Evolutionary conservation across 108 stramenopile species (phyloP).

Genomic region (Nitzschia sp.): DNA sequence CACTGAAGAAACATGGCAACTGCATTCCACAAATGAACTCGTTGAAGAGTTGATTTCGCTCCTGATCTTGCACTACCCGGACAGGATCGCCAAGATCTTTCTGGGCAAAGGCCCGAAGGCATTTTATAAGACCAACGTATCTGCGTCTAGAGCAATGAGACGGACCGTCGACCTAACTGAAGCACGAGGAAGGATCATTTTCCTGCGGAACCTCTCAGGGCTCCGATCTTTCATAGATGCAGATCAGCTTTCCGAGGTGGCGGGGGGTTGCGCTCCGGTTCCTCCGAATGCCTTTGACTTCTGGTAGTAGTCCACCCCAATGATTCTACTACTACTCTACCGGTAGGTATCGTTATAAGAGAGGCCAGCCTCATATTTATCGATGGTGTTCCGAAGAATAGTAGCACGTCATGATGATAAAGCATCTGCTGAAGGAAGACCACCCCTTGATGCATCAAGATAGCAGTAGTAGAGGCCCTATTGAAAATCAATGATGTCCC

Average conservation of each 20-base stretch:
- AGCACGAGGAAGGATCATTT: not conserved
- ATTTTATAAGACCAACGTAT: not conserved
- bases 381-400: no score
- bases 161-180: not conserved
- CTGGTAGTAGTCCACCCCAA: no score
- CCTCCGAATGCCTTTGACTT: slow-evolving; percentile 18
- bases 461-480: no score
- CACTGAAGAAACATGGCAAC: slow-evolving; percentile 40
- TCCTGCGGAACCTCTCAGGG: not conserved
- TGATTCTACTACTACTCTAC: no score
- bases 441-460: no score
- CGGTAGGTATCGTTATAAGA: no score
- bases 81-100: slow-evolving; percentile 50
- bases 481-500: no score
- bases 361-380: no score
- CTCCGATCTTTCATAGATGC: not conserved
- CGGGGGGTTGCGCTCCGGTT: slow-evolving; percentile 29
- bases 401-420: no score
- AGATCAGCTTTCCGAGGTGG: not conserved
- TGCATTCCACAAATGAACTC: slow-evolving; percentile 57
- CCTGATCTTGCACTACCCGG: slow-evolving; percentile 63
- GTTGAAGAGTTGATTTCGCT: slow-evolving; percentile 35
- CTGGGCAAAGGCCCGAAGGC: slow-evolving; percentile 36
- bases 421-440: no score
- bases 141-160: not conserved